phyloP scores from a whole-genome alignment of 495 filamentous ascomycete species.

The Hyaloscypha bicolor region DNA sequence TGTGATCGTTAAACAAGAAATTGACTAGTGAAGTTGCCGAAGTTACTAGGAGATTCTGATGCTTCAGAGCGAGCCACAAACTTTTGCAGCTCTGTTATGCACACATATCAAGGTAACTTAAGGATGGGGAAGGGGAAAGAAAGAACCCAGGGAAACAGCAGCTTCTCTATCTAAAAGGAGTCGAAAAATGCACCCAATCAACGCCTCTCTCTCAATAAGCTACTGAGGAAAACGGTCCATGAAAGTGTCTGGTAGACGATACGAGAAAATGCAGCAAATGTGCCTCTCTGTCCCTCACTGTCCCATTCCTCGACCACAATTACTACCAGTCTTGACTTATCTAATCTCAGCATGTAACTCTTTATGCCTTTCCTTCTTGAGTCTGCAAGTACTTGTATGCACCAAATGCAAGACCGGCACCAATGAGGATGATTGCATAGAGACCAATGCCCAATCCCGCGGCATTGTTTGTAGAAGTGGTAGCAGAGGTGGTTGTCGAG shows the following conservation, averaged over 20 bases:
- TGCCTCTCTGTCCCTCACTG: conserved; percentile 17
- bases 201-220: background rate
- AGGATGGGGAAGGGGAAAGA: background rate
- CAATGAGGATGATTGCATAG: conserved; percentile 80
- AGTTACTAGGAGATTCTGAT: too few relatives aligned
- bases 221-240: background rate
- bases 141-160: background rate
- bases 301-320: conserved; percentile 2
- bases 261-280: conserved; percentile 25
- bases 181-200: background rate
- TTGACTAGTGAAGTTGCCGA: too few relatives aligned
- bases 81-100: background rate
- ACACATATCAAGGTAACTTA: background rate
- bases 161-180: conserved; percentile 1
- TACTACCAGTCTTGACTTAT: background rate
- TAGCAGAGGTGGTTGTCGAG: conserved; percentile 44
- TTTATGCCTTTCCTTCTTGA: conserved; percentile 47
- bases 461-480: conserved; percentile 52
- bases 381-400: conserved; percentile 86
- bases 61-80: too few relatives aligned
- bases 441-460: conserved; percentile 73
- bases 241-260: conserved; percentile 22
- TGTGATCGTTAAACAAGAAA: too few relatives aligned
- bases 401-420: conserved; percentile 74
- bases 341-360: background rate